A percentile compares a stretch with the other conserved stretches of the same genome.
phyloP scores from a whole-genome alignment of 1,284 basidiomycete genomes.

The Trichosporon sp. region DNA sequence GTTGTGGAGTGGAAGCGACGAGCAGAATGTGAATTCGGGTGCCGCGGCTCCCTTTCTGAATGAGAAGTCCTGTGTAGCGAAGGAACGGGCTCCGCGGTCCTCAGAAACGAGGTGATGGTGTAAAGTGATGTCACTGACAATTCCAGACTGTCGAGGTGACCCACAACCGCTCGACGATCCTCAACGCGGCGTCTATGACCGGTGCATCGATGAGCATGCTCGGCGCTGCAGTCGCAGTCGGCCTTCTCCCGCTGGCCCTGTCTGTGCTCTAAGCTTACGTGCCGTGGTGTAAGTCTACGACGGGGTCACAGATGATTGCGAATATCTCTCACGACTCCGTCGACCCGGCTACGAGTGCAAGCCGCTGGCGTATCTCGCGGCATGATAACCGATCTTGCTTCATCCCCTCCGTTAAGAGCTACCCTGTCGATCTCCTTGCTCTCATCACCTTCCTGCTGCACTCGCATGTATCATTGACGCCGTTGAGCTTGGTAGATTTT shows the following conservation, averaged over 20 bases:
- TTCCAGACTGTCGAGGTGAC: conserved; percentile 5
- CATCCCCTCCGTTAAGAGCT: not conserved
- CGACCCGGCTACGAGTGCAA: not conserved
- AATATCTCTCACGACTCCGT: too few relatives aligned
- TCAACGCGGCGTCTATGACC: not conserved
- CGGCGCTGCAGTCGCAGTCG: not conserved
- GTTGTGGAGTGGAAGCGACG: not conserved
- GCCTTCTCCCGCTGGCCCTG: not conserved
- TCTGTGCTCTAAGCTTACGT: not conserved
- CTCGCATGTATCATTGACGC: not conserved
- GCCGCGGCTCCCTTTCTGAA: not conserved
- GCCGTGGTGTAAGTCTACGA: too few relatives aligned
- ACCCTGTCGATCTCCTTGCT: too few relatives aligned
- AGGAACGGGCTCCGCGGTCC: not conserved
- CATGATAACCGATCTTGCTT: not conserved
- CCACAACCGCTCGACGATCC: conserved; percentile 14
- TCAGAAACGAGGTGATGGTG: not conserved
- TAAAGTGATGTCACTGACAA: not conserved
- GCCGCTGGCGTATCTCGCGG: not conserved
- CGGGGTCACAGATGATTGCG: too few relatives aligned
- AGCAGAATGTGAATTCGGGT: not conserved
- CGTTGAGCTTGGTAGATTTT: not conserved
- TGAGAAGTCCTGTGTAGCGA: not conserved
- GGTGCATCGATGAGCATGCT: not conserved
- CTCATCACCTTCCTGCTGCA: not conserved